phyloP scores from a whole-genome alignment of 768 basidiomycete genomes.

The Phaeotremella skinneri region DNA sequence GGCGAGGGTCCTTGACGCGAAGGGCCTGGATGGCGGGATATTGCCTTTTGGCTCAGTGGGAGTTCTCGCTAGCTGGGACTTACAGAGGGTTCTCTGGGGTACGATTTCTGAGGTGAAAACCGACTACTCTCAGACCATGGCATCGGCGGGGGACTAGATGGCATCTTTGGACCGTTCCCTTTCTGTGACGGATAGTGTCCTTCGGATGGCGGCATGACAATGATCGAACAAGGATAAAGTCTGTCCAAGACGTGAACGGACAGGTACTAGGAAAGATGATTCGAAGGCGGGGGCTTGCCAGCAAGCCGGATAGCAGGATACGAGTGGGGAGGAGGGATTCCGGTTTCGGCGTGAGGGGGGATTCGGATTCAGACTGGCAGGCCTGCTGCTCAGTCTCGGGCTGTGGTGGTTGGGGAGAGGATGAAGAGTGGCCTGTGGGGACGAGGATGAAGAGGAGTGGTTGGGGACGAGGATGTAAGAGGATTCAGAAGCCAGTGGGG shows the following conservation, averaged over 20 bases:
- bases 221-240: no score
- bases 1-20: background rate
- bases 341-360: background rate
- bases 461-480: constrained; percentile 14
- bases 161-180: no score
- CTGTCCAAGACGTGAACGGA: background rate
- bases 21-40: no score
- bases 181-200: background rate
- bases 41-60: no score
- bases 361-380: background rate
- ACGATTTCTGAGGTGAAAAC: no score
- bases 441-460: constrained; percentile 2
- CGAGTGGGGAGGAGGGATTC: background rate
- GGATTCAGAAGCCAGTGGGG: no score
- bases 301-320: background rate
- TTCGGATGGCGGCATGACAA: background rate
- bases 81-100: no score
- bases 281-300: background rate
- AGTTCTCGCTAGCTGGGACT: no score
- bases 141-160: no score
- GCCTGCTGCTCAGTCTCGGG: background rate
- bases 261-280: background rate
- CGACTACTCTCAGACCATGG: no score
- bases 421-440: background rate
- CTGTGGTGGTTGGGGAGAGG: background rate